Base-by-base conservation (phyloP, 345 rosid genomes). In the Pseudoturritis turrita region DNA sequence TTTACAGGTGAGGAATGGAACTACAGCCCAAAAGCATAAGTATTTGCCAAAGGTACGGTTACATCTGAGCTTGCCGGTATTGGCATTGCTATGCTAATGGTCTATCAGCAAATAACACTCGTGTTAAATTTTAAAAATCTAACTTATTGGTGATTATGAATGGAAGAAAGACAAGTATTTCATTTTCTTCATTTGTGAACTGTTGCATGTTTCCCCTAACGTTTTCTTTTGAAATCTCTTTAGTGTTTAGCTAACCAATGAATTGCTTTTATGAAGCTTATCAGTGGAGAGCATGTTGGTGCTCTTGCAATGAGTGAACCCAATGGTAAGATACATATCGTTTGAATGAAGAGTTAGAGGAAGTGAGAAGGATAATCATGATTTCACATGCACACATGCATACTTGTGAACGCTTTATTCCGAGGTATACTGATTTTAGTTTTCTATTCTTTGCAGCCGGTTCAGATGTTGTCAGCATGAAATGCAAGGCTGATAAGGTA, bases 271-370 rank as follows among this genome's bases (percentile, higher is more conserved):
- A 68, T 79, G 80, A 81, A 94, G 98, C 98, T 91, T 62, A 89
- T 94, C 80, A 89, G 92, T 28, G 98, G 98, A 70, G 98, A 94
- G 83, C 92, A 91, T 71, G 78, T 91, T 13, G 98, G 98, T 76
- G 98, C 97, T 71, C 96, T 94, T 76, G 96, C 98, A 11, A 94
- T 91, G 97, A 94, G 97, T 74, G 98, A 94, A 75, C 98, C 98
- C 55, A 94, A 91, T 75, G 89, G 98, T 94, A 88, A 77, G 54
- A 74, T 68, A 19, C 59, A 35, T 62, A 62, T 19, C 49, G 6
- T 76, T 76, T 45, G 18, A 25, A 18, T 25, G 5, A 64, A 63
- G 36, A 51, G 71, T 65, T 57, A 29, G 51, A 53, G 40, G n/a
- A n/a, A 35, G 49, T 12, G 39, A 9, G 56, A n/a, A n/a, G n/a